These are phyloP conservation scores for Arachnopeziza araneosa DNA, from an alignment of 2,329 filamentous ascomycete species.

Conservation along the genomic window DNA sequence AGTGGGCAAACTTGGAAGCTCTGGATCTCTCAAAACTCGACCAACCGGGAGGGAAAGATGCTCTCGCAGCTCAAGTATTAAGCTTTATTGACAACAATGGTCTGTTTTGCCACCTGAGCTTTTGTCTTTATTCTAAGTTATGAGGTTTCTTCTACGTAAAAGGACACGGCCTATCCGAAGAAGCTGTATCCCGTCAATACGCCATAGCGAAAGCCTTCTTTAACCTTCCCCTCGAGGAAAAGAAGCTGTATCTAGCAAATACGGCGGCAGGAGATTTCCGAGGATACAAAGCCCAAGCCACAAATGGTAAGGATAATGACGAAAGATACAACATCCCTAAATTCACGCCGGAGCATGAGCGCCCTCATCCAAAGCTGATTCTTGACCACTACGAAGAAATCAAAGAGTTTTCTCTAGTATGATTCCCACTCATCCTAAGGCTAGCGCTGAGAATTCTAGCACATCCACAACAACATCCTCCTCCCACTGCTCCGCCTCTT, in stretches of 20 bases:
- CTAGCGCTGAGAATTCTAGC: background rate
- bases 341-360: constrained; percentile 33
- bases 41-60: constrained; percentile 42
- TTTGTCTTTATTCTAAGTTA: constrained; percentile 4
- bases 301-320: constrained; percentile 42
- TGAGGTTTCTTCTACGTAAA: constrained; percentile 59
- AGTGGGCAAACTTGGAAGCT: constrained; percentile 47
- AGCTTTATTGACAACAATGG: constrained; percentile 36
- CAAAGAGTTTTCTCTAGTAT: constrained; percentile 40
- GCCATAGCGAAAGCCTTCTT: constrained; percentile 56
- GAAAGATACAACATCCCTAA: constrained; percentile 58
- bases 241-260: constrained; percentile 27
- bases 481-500: constrained; percentile 53
- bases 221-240: constrained; percentile 50
- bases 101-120: background rate
- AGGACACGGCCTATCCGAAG: constrained; percentile 56
- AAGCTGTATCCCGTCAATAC: constrained; percentile 55
- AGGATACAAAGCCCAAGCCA: constrained; percentile 4
- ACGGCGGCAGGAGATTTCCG: background rate
- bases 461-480: constrained; percentile 48
- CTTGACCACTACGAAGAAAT: constrained; percentile 48
- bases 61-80: constrained; percentile 44
- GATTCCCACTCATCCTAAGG: background rate
- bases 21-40: constrained; percentile 45
- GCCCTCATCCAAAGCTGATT: constrained; percentile 41